phyloP scores from a whole-genome alignment of 768 basidiomycete genomes.

The Boletus vermiculosoides region DNA sequence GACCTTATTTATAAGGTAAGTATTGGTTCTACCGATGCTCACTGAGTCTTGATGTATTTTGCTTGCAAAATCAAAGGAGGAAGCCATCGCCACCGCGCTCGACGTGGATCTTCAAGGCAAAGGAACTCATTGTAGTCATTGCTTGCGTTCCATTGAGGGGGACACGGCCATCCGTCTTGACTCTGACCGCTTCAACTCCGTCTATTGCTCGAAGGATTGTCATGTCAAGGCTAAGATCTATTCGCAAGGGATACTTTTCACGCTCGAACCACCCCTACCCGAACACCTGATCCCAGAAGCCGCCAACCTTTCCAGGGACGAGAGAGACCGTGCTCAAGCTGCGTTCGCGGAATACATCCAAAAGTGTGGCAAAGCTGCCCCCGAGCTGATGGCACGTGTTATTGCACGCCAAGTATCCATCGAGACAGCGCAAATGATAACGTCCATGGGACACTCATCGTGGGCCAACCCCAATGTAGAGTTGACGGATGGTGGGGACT shows the following conservation, averaged over 20 bases:
- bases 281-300: slow-evolving; percentile 34
- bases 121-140: slow-evolving; percentile 72
- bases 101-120: slow-evolving; percentile 69
- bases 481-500: slow-evolving; percentile 48
- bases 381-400: slow-evolving; percentile 67
- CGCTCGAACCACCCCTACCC: slow-evolving; percentile 61
- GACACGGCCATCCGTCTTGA: slow-evolving; percentile 45
- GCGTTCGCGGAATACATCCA: slow-evolving; percentile 57
- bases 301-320: slow-evolving; percentile 36
- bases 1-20: slow-evolving; percentile 76
- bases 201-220: slow-evolving; percentile 75
- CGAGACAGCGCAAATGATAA: slow-evolving; percentile 58
- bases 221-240: slow-evolving; percentile 52
- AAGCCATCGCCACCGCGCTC: slow-evolving; percentile 66
- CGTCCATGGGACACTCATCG: slow-evolving; percentile 19
- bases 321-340: slow-evolving; percentile 57
- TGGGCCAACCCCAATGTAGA: slow-evolving; percentile 16
- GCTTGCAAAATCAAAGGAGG: slow-evolving; percentile 51
- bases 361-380: slow-evolving; percentile 43
- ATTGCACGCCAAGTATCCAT: slow-evolving; percentile 68
- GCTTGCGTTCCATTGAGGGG: slow-evolving; percentile 57
- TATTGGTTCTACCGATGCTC: background rate
- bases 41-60: slow-evolving; percentile 6
- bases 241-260: slow-evolving; percentile 71
- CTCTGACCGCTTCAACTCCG: slow-evolving; percentile 52